Conservation (phyloP, 106 monocot genomes). For the Apostasia ramifera region DNA sequence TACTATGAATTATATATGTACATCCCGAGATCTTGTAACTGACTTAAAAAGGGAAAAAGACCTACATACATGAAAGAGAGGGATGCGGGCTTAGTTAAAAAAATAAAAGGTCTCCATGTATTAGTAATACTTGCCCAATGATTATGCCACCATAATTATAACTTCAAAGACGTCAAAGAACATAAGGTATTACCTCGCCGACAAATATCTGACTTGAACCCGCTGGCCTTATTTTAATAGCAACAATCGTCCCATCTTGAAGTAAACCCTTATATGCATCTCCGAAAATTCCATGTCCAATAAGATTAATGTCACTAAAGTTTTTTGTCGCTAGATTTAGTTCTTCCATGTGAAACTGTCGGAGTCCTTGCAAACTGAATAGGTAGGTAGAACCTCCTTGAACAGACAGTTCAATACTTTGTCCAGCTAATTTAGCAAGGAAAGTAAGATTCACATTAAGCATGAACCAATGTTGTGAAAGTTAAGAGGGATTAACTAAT, state of each 20-base stretch:
- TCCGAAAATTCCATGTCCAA: conserved; percentile 82
- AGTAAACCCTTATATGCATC: conserved; percentile 91
- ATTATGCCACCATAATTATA: background rate
- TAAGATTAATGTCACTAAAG: conserved; percentile 69
- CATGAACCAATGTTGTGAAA: too few relatives aligned
- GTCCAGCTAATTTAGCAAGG: conserved; percentile 18
- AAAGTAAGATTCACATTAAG: too few relatives aligned
- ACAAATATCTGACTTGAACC: conserved; percentile 48
- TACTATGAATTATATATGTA: too few relatives aligned
- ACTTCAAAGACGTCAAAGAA: too few relatives aligned
- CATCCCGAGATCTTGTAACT: too few relatives aligned
- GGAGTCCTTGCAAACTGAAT: conserved; percentile 33
- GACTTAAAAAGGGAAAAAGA: too few relatives aligned
- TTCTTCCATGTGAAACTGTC: conserved; percentile 59
- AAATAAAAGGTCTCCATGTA: background rate
- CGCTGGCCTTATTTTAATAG: conserved; percentile 71
- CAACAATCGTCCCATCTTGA: conserved; percentile 80
- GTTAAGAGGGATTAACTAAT: too few relatives aligned
- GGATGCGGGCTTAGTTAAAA: background rate
- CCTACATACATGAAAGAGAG: too few relatives aligned
- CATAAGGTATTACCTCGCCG: conserved; percentile 41
- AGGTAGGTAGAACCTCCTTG: conserved; percentile 25
- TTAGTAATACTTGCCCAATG: background rate
- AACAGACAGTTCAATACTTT: conserved; percentile 31
- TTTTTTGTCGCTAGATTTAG: conserved; percentile 71